Evolutionary conservation across 1,284 basidiomycete species (phyloP), one percentile per base, ranked within the genome.

Genomic region (Pyrrhoderma noxium): DNA sequence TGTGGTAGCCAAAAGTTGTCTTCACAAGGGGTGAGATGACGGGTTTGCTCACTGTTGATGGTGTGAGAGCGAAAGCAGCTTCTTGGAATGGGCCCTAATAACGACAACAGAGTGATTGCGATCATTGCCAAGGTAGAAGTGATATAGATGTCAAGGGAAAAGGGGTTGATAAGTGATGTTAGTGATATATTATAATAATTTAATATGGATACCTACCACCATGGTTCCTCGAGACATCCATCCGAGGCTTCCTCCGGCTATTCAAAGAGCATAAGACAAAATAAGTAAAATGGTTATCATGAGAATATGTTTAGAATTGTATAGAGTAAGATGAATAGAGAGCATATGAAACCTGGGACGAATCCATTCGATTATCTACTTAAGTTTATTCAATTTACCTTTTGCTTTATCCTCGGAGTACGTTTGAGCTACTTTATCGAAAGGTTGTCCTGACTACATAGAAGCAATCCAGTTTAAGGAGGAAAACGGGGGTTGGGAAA

Each of bases 391-490:
- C 4, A 16, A 40, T 38, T 49, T 54, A 83, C 87, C 77, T 75
- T 90, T 89, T 3, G 89, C 89, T 64, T 92, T 92, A 68, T 92
- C 89, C 65, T 91, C 89, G 1, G 86, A 89, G 59, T 85, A 89
- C 58, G 89, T 87, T 58, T 89, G 82, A 1, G 89, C 89, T 25
- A 91, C 86, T 65, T 88, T 89, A 67, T 91, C 84, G 62, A 89
- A 91, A 8, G 80, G 67, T 58, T 83, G 76, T 3, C 88, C 88
- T 19, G 34, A 37, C 48, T 49, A n/a, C n/a, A n/a, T n/a, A n/a
- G n/a, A n/a, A n/a, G n/a, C 27, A 36, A 8, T 14, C n/a, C n/a
- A n/a, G 21, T 37, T 7, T 38, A 34, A 53, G 76, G 80, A 81
- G 87, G 61, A 47, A 47, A 47, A 16, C 35, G 18, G 23, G 18